These are phyloP conservation scores for Teratosphaeria zuluensis DNA, from an alignment of 2,329 filamentous ascomycete species.

Conservation along the genomic window DNA sequence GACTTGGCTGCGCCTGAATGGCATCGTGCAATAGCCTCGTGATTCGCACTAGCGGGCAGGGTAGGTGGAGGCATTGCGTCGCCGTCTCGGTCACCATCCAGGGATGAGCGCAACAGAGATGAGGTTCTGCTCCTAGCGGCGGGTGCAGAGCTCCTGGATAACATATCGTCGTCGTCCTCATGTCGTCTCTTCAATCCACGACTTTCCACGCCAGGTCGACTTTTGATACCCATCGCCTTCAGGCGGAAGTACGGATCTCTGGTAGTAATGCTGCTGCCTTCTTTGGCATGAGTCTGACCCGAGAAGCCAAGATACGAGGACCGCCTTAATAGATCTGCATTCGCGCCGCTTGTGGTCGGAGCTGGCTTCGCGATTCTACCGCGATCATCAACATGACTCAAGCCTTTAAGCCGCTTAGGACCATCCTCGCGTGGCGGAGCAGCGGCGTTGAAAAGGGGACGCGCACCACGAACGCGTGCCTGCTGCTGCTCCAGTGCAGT, in stretches of 20 bases:
- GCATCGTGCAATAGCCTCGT: background rate
- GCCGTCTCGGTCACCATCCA: background rate
- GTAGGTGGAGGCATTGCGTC: background rate
- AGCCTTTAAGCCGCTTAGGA: conserved; percentile 23
- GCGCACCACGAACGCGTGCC: conserved; percentile 15
- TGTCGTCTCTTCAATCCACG: conserved; percentile 16
- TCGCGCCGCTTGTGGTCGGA: background rate
- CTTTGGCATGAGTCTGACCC: background rate
- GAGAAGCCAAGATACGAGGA: conserved; percentile 24
- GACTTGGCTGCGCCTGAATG: background rate
- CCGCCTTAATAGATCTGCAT: conserved; percentile 15
- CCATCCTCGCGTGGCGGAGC: background rate
- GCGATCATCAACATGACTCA: conserved; percentile 15
- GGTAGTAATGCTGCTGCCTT: conserved; percentile 30
- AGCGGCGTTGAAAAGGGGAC: conserved; percentile 11
- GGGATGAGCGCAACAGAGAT: background rate
- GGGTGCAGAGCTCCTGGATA: background rate
- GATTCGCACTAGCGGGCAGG: background rate
- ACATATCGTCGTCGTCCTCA: conserved; percentile 7
- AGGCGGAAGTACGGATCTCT: conserved; percentile 43
- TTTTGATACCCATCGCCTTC: conserved; percentile 39
- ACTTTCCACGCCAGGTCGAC: conserved; percentile 4
- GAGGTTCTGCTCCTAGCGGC: background rate
- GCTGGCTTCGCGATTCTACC: conserved; percentile 13
- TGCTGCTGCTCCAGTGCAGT: conserved; percentile 7